phyloP scores from a whole-genome alignment of 805 yeast genomes.

The Myxozyma kluyveri region DNA sequence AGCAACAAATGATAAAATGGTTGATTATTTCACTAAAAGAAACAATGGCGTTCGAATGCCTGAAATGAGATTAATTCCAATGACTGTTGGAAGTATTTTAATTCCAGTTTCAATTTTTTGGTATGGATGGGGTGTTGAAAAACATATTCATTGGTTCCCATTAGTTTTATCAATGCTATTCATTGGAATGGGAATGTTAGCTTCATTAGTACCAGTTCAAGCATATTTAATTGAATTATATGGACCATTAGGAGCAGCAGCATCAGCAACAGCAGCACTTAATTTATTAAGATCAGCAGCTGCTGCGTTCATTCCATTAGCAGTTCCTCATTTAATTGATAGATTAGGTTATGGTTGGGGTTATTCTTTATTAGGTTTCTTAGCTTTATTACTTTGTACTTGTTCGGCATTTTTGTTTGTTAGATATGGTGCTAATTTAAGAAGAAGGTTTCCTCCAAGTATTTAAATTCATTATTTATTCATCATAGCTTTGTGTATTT shows the following conservation, averaged over 20 bases:
- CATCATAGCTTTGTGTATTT: not conserved
- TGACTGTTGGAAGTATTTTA: conserved; percentile 50
- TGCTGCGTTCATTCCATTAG: conserved; percentile 25
- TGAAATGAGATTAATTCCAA: conserved; percentile 51
- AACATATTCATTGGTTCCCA: conserved; percentile 21
- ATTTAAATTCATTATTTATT: not conserved
- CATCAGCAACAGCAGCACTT: conserved; percentile 28
- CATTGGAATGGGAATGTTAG: conserved; percentile 25
- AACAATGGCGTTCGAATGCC: conserved; percentile 40
- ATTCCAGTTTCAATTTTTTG: conserved; percentile 51
- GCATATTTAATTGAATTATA: conserved; percentile 27
- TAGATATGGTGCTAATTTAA: conserved; percentile 14
- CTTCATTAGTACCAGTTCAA: conserved; percentile 26
- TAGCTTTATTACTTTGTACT: conserved; percentile 20
- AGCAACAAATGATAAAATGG: conserved; percentile 22
- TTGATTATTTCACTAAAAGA: conserved; percentile 14
- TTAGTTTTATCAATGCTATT: conserved; percentile 16
- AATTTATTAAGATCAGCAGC: conserved; percentile 25
- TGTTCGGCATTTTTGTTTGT: conserved; percentile 16
- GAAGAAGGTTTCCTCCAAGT: conserved; percentile 20
- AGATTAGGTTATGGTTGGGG: conserved; percentile 28
- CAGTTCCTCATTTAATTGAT: conserved; percentile 19
- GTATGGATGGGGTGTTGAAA: conserved; percentile 32
- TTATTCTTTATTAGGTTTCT: conserved; percentile 21
- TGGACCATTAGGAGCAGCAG: conserved; percentile 27